These are phyloP conservation scores for Amanita brunnescens DNA, from an alignment of 768 basidiomycete genomes.

Conservation along the genomic window DNA sequence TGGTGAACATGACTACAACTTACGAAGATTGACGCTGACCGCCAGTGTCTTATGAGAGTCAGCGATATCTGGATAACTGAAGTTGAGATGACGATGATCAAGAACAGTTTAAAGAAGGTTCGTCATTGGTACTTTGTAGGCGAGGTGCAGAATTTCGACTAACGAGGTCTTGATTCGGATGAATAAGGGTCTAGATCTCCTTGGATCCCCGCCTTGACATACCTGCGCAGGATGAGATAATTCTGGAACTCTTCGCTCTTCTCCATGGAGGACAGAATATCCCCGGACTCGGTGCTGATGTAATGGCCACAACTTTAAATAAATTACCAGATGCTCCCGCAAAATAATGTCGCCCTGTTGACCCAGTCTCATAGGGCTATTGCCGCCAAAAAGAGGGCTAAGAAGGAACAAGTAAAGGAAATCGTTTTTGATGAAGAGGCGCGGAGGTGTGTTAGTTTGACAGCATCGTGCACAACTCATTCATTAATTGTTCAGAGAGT, in stretches of 20 bases:
- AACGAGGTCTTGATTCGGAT: too few relatives aligned
- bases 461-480: conserved; percentile 9
- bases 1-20: too few relatives aligned
- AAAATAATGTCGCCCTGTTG: conserved; percentile 2
- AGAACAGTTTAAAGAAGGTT: conserved; percentile 16
- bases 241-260: not conserved
- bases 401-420: conserved; percentile 63
- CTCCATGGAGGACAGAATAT: not conserved
- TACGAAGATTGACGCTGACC: too few relatives aligned
- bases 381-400: conserved; percentile 60
- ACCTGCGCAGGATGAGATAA: not conserved
- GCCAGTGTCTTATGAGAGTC: too few relatives aligned
- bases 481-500: conserved; percentile 49
- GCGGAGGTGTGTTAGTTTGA: conserved; percentile 44
- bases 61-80: too few relatives aligned
- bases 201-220: not conserved
- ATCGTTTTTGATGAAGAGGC: conserved; percentile 84
- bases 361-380: conserved; percentile 25
- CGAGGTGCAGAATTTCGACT: not conserved
- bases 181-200: too few relatives aligned
- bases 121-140: conserved; percentile 5
- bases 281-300: not conserved
- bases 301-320: not conserved
- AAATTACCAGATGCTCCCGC: not conserved
- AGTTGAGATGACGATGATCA: conserved; percentile 16